phyloP scores from a whole-genome alignment of 192 early-diverging fungal genomes.

The Podila clonocystis region DNA sequence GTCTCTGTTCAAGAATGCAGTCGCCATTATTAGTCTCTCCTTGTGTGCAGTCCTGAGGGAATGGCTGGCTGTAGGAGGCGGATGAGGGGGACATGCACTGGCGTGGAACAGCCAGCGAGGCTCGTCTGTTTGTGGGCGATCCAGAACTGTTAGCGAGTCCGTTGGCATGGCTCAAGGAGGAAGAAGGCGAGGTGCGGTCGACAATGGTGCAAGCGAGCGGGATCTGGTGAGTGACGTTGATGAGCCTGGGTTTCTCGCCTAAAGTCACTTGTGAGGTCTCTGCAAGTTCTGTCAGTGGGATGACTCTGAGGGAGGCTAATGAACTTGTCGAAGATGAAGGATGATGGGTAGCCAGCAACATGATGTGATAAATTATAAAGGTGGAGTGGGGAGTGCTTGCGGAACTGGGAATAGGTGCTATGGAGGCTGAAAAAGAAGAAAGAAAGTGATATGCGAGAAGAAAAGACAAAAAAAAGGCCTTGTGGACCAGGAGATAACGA shows the following conservation, averaged over 20 bases:
- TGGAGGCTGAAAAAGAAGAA: not conserved
- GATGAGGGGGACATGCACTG: slow-evolving; percentile 26
- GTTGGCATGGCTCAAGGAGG: not conserved
- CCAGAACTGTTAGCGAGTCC: not conserved
- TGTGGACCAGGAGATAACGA: too few relatives aligned
- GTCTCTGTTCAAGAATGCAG: slow-evolving; percentile 65
- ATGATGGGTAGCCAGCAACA: slow-evolving; percentile 23
- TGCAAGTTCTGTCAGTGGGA: slow-evolving; percentile 38
- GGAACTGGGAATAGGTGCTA: too few relatives aligned
- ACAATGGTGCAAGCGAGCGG: slow-evolving; percentile 58
- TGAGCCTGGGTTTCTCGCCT: slow-evolving; percentile 51
- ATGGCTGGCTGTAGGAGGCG: not conserved
- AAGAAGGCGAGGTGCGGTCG: slow-evolving; percentile 5
- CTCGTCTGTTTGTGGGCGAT: slow-evolving; percentile 26
- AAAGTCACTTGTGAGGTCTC: slow-evolving; percentile 41
- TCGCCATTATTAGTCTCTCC: slow-evolving; percentile 10
- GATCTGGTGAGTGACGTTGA: slow-evolving; percentile 66
- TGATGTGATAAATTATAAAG: not conserved
- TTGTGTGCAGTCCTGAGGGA: not conserved
- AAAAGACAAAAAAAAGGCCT: not conserved
- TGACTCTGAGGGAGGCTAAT: slow-evolving; percentile 5
- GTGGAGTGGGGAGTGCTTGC: too few relatives aligned
- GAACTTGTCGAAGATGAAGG: slow-evolving; percentile 27
- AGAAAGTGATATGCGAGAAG: not conserved
- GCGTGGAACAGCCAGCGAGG: slow-evolving; percentile 34